phyloP scores from a whole-genome alignment of 768 basidiomycete genomes.

The Pholiota microspora region DNA sequence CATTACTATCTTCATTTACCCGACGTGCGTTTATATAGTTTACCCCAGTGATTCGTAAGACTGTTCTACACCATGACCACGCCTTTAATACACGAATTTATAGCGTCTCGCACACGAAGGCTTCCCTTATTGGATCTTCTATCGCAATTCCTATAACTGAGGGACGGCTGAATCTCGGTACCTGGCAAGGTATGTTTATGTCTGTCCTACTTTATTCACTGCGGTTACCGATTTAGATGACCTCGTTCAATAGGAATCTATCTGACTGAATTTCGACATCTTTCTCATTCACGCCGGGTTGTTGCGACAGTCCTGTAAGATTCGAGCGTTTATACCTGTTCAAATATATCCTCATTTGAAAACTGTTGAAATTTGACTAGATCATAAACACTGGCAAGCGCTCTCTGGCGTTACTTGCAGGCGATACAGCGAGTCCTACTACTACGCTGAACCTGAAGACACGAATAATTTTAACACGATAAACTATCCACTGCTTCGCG shows the following conservation, averaged over 20 bases:
- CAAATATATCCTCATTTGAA: background rate
- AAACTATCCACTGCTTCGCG: too few relatives aligned
- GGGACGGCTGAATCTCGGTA: slow-evolving; percentile 76
- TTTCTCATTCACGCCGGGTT: slow-evolving; percentile 60
- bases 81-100: background rate
- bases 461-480: too few relatives aligned
- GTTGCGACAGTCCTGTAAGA: slow-evolving; percentile 79
- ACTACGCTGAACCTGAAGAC: too few relatives aligned
- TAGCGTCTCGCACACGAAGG: slow-evolving; percentile 90
- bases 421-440: too few relatives aligned
- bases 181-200: slow-evolving; percentile 75
- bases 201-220: background rate
- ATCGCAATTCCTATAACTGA: slow-evolving; percentile 83
- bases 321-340: background rate
- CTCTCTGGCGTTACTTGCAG: too few relatives aligned
- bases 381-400: too few relatives aligned
- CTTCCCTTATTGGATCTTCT: slow-evolving; percentile 79
- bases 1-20: slow-evolving; percentile 10
- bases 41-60: slow-evolving; percentile 70
- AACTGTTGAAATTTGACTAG: background rate
- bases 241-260: slow-evolving; percentile 63
- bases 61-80: background rate
- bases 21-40: slow-evolving; percentile 5
- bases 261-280: slow-evolving; percentile 79
- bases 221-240: background rate